Conservation (phyloP, 2,329 filamentous ascomycete genomes). For the Apiospora koreana region DNA sequence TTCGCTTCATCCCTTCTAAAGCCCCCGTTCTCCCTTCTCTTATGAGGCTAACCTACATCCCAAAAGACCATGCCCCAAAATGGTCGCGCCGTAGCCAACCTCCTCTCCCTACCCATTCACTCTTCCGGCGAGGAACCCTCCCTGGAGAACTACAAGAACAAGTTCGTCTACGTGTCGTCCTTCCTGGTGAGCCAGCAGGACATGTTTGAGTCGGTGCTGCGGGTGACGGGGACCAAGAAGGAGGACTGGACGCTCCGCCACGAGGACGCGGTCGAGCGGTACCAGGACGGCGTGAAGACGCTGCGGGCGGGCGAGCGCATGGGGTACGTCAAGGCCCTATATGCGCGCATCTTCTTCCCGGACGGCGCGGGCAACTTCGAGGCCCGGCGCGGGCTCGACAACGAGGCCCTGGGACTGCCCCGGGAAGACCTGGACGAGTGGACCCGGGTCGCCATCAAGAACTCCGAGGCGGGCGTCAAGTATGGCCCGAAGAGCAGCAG, state of each 20-base stretch:
- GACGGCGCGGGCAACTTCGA: slow-evolving; percentile 42
- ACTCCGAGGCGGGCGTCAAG: slow-evolving; percentile 21
- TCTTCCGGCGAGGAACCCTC: slow-evolving; percentile 33
- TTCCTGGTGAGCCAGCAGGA: slow-evolving; percentile 64
- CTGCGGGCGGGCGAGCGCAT: slow-evolving; percentile 43
- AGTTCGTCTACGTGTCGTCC: slow-evolving; percentile 51
- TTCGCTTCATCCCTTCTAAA: too few species aligned
- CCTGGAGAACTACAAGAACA: slow-evolving; percentile 49
- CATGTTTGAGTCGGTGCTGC: slow-evolving; percentile 63
- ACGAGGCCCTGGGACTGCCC: slow-evolving; percentile 57
- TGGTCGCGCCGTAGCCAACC: slow-evolving; percentile 50
- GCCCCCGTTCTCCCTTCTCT: neutral
- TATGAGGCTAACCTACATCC: neutral
- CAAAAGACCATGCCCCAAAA: slow-evolving; percentile 30
- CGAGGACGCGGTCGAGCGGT: slow-evolving; percentile 49
- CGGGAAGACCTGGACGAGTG: slow-evolving; percentile 59
- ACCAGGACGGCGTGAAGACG: slow-evolving; percentile 44
- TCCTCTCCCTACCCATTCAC: slow-evolving; percentile 49
- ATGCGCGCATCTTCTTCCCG: slow-evolving; percentile 55
- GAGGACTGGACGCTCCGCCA: slow-evolving; percentile 60
- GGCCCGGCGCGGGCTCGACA: slow-evolving; percentile 43
- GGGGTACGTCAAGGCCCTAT: slow-evolving; percentile 54
- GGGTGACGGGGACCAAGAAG: slow-evolving; percentile 57
- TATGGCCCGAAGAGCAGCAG: slow-evolving; percentile 17
- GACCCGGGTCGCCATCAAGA: slow-evolving; percentile 49